A percentile compares a stretch with the other conserved stretches of the same genome.
Conservation (phyloP, 305 asterid species). For the Euphrasia arctica region DNA sequence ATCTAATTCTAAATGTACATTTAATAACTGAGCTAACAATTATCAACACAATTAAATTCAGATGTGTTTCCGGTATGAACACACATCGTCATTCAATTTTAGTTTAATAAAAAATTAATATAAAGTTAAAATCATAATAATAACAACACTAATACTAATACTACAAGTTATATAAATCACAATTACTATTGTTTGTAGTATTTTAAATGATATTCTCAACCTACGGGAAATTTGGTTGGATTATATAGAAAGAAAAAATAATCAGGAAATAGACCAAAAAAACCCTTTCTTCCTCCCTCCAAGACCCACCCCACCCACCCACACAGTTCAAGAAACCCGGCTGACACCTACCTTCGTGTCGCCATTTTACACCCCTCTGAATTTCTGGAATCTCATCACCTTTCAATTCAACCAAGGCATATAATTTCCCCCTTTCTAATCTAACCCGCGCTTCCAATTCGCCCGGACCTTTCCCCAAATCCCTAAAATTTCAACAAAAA, state of each 20-base stretch:
- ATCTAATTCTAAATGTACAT: too few relatives aligned
- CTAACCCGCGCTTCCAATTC: slow-evolving; percentile 21
- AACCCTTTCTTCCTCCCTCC: not conserved
- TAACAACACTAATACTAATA: too few relatives aligned
- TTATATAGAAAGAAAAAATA: not conserved
- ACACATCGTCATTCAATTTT: too few relatives aligned
- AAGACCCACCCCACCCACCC: slow-evolving; percentile 9
- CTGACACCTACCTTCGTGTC: not conserved
- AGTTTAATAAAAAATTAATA: too few relatives aligned
- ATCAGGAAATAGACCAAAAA: not conserved
- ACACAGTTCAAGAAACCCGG: not conserved
- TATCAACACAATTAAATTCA: too few relatives aligned
- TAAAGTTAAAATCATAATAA: too few relatives aligned
- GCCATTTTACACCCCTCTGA: not conserved
- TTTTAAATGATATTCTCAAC: too few relatives aligned
- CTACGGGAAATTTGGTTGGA: not conserved
- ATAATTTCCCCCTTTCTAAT: not conserved
- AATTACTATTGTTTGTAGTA: too few relatives aligned
- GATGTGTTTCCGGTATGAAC: too few relatives aligned
- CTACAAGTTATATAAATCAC: too few relatives aligned
- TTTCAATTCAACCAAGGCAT: not conserved
- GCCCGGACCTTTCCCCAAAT: slow-evolving; percentile 15
- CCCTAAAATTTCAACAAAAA: slow-evolving; percentile 14
- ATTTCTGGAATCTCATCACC: not conserved
- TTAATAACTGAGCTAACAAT: too few relatives aligned